These are phyloP conservation scores for Lasiodiplodia citricola DNA, from an alignment of 2,329 filamentous ascomycete species.

Conservation along the genomic window DNA sequence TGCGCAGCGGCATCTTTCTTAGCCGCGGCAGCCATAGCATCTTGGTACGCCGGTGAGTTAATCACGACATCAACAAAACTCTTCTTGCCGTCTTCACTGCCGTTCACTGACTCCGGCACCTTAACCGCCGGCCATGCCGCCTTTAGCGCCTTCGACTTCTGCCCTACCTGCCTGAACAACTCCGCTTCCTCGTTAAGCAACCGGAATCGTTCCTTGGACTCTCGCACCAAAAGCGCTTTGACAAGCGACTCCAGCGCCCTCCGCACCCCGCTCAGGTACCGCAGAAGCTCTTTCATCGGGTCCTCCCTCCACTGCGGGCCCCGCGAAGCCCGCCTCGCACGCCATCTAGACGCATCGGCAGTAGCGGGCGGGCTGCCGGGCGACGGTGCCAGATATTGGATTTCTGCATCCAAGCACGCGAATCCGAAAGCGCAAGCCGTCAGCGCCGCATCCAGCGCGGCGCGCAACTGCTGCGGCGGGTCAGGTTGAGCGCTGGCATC, in stretches of 20 bases:
- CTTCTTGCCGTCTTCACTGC: conserved; percentile 32
- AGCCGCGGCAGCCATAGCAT: background rate
- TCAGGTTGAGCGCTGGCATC: background rate
- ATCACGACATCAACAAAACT: conserved; percentile 39
- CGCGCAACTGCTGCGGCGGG: conserved; percentile 24
- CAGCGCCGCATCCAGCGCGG: conserved; percentile 36
- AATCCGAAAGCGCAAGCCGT: conserved; percentile 40
- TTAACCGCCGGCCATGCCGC: conserved; percentile 35
- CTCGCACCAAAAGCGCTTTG: conserved; percentile 37
- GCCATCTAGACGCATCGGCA: background rate
- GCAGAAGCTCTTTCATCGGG: conserved; percentile 40
- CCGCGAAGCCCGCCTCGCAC: conserved; percentile 28
- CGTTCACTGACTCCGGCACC: conserved; percentile 34
- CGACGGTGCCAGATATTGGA: conserved; percentile 31
- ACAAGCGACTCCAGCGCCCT: conserved; percentile 38
- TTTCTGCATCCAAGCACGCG: conserved; percentile 39
- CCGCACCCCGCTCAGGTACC: conserved; percentile 41
- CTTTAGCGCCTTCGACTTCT: conserved; percentile 31
- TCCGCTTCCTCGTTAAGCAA: conserved; percentile 30
- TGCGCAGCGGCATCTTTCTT: background rate
- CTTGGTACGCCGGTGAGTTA: conserved; percentile 32
- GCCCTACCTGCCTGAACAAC: conserved; percentile 33
- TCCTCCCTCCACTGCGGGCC: conserved; percentile 39
- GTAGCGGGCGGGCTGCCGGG: background rate
- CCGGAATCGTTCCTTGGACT: conserved; percentile 27